phyloP scores from a whole-genome alignment of 176 grass and related monocot species.

The Cocos nucifera region DNA sequence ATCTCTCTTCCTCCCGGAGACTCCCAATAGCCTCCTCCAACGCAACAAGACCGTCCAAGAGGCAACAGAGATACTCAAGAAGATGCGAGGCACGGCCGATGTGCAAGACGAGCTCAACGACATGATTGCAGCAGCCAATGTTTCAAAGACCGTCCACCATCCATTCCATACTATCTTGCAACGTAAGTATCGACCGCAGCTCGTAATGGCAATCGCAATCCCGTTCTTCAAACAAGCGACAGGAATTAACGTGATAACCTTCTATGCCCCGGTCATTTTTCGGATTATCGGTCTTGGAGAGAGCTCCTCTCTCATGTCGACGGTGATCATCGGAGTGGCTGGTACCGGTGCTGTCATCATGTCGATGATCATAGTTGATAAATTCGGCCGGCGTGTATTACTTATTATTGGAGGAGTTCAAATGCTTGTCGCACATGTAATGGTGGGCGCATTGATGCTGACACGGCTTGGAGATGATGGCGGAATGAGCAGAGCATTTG shows the following conservation, averaged over 20 bases:
- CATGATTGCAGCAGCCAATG: too few relatives aligned
- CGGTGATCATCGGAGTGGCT: slow-evolving; percentile 32
- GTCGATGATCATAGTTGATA: slow-evolving; percentile 20
- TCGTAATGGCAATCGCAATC: slow-evolving; percentile 34
- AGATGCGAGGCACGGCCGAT: too few relatives aligned
- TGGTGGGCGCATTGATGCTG: too few relatives aligned
- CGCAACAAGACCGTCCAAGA: too few relatives aligned
- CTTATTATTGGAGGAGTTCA: slow-evolving; percentile 36
- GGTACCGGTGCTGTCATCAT: neutral
- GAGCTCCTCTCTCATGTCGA: slow-evolving; percentile 44
- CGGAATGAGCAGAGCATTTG: too few relatives aligned
- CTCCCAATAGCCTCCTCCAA: too few relatives aligned
- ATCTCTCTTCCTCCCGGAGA: too few relatives aligned
- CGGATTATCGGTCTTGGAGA: slow-evolving; percentile 49
- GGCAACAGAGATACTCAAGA: too few relatives aligned
- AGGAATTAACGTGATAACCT: slow-evolving; percentile 52
- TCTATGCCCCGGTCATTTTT: slow-evolving; percentile 66
- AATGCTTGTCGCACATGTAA: slow-evolving; percentile 17
- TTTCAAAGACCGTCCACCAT: neutral
- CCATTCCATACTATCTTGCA: slow-evolving; percentile 11
- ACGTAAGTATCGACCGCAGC: slow-evolving; percentile 31
- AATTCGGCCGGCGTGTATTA: slow-evolving; percentile 40
- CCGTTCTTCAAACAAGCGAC: slow-evolving; percentile 59
- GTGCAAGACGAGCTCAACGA: too few relatives aligned
- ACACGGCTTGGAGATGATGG: too few relatives aligned